Evolutionary conservation across 306 rosid species (phyloP).

Genomic region (Cucumis hystrix): DNA sequence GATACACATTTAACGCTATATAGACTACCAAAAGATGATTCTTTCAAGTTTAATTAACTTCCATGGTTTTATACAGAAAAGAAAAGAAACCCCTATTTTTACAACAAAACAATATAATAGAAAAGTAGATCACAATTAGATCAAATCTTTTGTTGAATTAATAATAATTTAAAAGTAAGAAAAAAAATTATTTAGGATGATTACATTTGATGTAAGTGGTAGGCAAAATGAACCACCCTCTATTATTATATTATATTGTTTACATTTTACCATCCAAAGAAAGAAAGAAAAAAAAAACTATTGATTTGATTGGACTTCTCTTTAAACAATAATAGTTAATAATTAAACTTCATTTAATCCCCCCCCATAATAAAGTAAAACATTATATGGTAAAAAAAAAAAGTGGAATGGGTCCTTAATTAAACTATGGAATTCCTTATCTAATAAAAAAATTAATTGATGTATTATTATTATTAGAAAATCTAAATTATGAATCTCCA

Average conservation of each 20-base stretch:
- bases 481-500: too few species aligned
- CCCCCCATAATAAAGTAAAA: too few species aligned
- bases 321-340: background rate
- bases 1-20: too few species aligned
- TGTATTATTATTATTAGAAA: too few species aligned
- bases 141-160: background rate
- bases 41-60: too few species aligned
- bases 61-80: background rate
- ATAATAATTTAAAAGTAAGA: background rate
- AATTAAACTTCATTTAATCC: background rate
- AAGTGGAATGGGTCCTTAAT: too few species aligned
- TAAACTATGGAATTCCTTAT: too few species aligned
- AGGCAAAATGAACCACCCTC: background rate
- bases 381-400: too few species aligned
- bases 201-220: conserved; percentile 2
- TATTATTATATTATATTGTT: conserved; percentile 3
- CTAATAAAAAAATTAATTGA: too few species aligned
- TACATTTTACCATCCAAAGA: background rate
- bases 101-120: too few species aligned
- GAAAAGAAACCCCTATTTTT: background rate
- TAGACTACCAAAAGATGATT: too few species aligned
- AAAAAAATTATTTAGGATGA: background rate
- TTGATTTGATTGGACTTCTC: background rate
- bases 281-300: background rate
- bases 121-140: background rate